Conservation (phyloP, 345 rosid species). For the Gossypium thurberi region DNA sequence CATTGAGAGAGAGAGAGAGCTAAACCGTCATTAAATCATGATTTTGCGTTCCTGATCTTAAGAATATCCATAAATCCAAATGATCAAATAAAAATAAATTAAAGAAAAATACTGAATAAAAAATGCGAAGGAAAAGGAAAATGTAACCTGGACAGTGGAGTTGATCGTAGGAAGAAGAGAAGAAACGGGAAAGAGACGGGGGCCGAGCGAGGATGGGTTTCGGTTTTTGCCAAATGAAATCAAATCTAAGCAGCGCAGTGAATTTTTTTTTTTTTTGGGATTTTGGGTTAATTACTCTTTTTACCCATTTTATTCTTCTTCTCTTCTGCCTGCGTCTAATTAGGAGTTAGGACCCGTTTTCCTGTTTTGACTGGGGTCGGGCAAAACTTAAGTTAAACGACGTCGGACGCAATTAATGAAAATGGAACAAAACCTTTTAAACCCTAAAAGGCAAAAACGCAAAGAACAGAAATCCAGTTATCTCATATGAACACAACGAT, state of each 20-base stretch:
- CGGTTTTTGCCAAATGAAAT: background rate
- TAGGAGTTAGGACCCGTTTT: background rate
- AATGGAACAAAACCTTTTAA: background rate
- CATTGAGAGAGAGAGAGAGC: background rate
- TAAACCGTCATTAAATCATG: background rate
- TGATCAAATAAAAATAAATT: background rate
- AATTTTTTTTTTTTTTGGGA: background rate
- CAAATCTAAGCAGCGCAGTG: background rate
- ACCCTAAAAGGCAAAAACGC: background rate
- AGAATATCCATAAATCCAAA: background rate
- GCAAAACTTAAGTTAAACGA: background rate
- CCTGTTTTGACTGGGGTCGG: background rate
- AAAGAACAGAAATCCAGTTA: background rate
- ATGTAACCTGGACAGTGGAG: background rate
- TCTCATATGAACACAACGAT: background rate
- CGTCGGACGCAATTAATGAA: constrained; percentile 7
- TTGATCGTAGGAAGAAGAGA: background rate
- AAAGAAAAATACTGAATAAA: background rate
- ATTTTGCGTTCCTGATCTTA: background rate
- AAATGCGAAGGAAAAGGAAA: background rate
- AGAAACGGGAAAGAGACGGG: background rate
- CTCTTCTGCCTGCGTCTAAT: background rate
- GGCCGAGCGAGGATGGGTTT: background rate
- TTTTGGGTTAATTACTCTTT: background rate
- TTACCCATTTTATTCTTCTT: background rate